These are phyloP conservation scores for Rhizoctonia solani DNA, from an alignment of 1,284 basidiomycete species.

Conservation along the genomic window DNA sequence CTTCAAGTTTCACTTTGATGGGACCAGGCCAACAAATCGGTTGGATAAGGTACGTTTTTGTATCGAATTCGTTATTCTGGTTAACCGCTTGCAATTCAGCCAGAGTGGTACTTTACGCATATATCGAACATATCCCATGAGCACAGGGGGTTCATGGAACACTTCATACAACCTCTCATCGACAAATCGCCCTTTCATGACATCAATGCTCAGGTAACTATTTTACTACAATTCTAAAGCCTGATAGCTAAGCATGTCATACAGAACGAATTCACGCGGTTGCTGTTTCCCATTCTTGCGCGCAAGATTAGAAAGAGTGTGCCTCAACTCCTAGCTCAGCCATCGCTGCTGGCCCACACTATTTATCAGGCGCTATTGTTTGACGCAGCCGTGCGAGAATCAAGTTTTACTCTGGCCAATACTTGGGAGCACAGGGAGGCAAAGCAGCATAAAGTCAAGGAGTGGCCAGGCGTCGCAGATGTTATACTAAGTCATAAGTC, in stretches of 20 bases:
- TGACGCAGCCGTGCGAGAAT: constrained; percentile 78
- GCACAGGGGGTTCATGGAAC: constrained; percentile 76
- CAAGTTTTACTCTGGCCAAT: constrained; percentile 66
- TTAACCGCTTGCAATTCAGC: constrained; percentile 55
- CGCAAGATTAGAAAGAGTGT: constrained; percentile 76
- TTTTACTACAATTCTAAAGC: constrained; percentile 21
- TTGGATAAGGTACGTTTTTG: constrained; percentile 76
- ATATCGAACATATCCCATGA: constrained; percentile 82
- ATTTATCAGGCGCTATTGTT: constrained; percentile 91
- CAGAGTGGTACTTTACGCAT: constrained; percentile 97
- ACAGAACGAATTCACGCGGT: constrained; percentile 77
- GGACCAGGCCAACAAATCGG: constrained; percentile 82
- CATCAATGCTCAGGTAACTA: constrained; percentile 71
- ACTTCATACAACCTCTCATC: constrained; percentile 75
- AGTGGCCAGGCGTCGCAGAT: constrained; percentile 79
- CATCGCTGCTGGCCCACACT: constrained; percentile 90
- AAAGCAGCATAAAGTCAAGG: constrained; percentile 39
- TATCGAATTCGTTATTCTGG: background rate
- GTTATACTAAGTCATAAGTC: constrained; percentile 79
- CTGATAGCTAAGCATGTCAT: constrained; percentile 25
- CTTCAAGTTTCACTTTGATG: constrained; percentile 96
- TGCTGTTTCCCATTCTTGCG: constrained; percentile 69
- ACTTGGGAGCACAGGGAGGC: constrained; percentile 49
- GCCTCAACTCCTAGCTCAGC: constrained; percentile 73
- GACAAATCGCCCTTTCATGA: constrained; percentile 61